Conservation (phyloP, 2,329 filamentous ascomycete species). For the Beauveria caledonica region DNA sequence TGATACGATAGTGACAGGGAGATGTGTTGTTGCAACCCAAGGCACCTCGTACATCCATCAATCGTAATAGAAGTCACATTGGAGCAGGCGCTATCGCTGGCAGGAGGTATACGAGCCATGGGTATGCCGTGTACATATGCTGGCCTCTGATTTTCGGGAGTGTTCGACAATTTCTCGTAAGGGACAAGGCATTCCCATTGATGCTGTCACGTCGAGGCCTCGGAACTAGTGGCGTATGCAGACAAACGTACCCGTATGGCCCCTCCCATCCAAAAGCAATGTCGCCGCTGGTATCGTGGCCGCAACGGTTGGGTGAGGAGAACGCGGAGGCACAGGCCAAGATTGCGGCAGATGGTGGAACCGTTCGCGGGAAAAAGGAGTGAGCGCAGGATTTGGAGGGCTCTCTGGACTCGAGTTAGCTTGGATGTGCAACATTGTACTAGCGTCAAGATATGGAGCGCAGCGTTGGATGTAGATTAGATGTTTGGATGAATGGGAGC, state of each 20-base stretch:
- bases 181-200: background rate
- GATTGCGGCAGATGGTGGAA: background rate
- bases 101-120: background rate
- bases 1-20: background rate
- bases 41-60: background rate
- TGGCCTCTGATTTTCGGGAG: background rate
- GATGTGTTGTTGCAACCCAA: background rate
- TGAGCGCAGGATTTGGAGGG: background rate
- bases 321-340: background rate
- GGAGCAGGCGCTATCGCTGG: background rate
- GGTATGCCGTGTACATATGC: background rate
- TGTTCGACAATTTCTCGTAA: constrained; percentile 6
- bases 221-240: background rate
- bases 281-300: constrained; percentile 2
- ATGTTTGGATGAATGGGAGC: constrained; percentile 2
- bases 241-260: constrained; percentile 2
- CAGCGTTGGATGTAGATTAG: constrained; percentile 1
- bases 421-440: background rate
- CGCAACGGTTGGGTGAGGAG: constrained; percentile 1
- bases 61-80: background rate
- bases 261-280: background rate
- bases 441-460: background rate
- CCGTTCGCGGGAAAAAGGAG: background rate
- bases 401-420: background rate
- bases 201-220: background rate